Evolutionary conservation across 768 basidiomycete species (phyloP).

Genomic region (Lactarius sp.): DNA sequence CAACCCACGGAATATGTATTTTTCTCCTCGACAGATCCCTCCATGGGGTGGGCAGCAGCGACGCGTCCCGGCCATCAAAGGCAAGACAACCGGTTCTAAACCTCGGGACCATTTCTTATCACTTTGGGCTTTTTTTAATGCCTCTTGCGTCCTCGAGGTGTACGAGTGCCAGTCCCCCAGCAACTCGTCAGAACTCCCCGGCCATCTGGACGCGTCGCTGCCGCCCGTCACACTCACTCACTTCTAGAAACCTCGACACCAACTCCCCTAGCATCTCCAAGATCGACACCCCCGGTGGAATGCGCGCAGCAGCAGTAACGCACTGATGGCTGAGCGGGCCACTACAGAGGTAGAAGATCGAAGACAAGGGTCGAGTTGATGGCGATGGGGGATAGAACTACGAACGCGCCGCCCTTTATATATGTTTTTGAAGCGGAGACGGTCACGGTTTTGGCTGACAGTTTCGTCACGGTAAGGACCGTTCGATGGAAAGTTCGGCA

Average conservation of each 20-base stretch:
- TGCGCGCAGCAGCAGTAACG: too few relatives aligned
- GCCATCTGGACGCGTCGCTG: constrained; percentile 16
- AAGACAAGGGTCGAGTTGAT: not conserved
- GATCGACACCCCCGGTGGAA: too few relatives aligned
- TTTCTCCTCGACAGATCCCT: not conserved
- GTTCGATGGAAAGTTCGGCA: not conserved
- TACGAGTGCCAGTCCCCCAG: constrained; percentile 19
- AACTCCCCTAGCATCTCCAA: not conserved
- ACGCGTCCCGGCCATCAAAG: constrained; percentile 14
- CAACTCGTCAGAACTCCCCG: constrained; percentile 21
- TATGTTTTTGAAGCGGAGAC: not conserved
- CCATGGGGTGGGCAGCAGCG: constrained; percentile 15
- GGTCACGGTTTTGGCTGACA: not conserved
- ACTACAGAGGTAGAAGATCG: not conserved
- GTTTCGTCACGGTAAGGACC: not conserved
- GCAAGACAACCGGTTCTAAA: constrained; percentile 21
- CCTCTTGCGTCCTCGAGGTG: constrained; percentile 18
- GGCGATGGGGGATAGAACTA: not conserved
- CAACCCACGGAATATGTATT: constrained; percentile 9
- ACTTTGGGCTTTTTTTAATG: not conserved
- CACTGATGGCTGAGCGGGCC: too few relatives aligned
- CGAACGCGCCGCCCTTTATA: not conserved
- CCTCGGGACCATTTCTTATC: constrained; percentile 10
- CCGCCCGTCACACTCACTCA: not conserved
- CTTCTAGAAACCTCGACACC: not conserved